These are phyloP conservation scores for Tetradesmus obliquus DNA, from an alignment of 139 green algal species.

Conservation along the genomic window DNA sequence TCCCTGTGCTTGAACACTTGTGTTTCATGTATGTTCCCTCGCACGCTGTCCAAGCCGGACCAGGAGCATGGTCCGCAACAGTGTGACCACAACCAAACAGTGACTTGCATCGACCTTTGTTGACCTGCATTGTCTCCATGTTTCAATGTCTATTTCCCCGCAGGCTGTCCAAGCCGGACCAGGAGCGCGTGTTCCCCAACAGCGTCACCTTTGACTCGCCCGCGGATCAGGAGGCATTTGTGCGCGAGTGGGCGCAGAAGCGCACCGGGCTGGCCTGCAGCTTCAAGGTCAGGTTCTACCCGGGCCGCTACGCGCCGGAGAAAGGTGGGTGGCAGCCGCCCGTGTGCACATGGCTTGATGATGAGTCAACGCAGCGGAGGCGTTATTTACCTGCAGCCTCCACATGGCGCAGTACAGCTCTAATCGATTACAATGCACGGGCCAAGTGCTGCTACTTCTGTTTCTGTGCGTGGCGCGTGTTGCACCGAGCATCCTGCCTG, in stretches of 20 bases:
- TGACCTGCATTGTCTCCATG: neutral
- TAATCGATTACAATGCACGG: no score
- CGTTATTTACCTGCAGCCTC: neutral
- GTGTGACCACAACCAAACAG: neutral
- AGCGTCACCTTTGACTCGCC: conserved; percentile 90
- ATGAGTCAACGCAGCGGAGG: no score
- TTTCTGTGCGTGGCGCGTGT: neutral
- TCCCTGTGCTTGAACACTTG: no score
- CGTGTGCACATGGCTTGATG: no score
- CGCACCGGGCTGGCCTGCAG: conserved; percentile 91
- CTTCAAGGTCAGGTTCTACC: conserved; percentile 97
- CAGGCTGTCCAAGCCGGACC: conserved; percentile 91
- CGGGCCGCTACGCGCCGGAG: conserved; percentile 85
- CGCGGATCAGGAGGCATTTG: conserved; percentile 85
- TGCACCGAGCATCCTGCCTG: neutral
- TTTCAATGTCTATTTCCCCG: conserved; percentile 14
- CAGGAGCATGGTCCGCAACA: no score
- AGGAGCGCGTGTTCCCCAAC: conserved; percentile 93
- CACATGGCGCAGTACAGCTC: no score
- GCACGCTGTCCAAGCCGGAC: no score
- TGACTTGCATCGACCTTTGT: neutral
- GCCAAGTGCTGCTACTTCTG: neutral
- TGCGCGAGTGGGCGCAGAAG: conserved; percentile 91
- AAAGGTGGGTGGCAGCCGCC: conserved; percentile 51
- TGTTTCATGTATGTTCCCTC: no score